Evolutionary conservation across 2,329 filamentous ascomycete genomes (phyloP), one percentile per base, ranked within the genome.

Genomic region (Alternaria sp.): DNA sequence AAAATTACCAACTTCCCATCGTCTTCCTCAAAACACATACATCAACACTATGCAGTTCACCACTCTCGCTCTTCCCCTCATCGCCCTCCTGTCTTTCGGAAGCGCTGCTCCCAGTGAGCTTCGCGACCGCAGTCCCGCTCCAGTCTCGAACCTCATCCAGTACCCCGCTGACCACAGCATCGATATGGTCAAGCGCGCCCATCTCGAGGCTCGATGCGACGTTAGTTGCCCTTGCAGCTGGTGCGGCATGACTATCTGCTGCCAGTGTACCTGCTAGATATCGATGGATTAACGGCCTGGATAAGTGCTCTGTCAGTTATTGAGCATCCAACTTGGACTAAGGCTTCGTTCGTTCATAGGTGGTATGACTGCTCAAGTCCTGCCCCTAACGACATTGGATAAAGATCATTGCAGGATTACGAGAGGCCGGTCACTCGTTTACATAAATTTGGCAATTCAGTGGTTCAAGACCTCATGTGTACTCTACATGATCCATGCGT

Each of bases 161-260:
- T 63, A 51, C 33, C 33, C 50, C 11, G 50, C 50, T 12, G 60
- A 55, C n/a, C 56, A 55, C 23, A 63, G 55, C 28, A 18, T 63
- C 21, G 56, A 55, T 10, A 63, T 63, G 56, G 30, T 60, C 49
- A 63, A 63, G 50, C 56, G 56, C 21, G 56, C 50, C 18, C 56
- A 55, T 28, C 5, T 60, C 3, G 61, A 60, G 25, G 56, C 56
- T 45, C 30, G 33, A 43, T 60, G 61, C 56, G 37, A 63, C n/a
- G 4, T 26, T 33, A 33, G 41, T n/a, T 60, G 45, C 45, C 61
- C 61, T 49, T 63, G 61, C 43, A 51, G 20, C 44, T 60, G 54
- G 54, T 62, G 54, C 25, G 60, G 60, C 26, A 62, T 58, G 60
- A 62, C 55, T 3, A 33, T 62, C n/a, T 62, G 60, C 55, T 62